These are phyloP conservation scores for Nakazawaea peltata DNA, from an alignment of 805 yeast species.

Conservation along the genomic window DNA sequence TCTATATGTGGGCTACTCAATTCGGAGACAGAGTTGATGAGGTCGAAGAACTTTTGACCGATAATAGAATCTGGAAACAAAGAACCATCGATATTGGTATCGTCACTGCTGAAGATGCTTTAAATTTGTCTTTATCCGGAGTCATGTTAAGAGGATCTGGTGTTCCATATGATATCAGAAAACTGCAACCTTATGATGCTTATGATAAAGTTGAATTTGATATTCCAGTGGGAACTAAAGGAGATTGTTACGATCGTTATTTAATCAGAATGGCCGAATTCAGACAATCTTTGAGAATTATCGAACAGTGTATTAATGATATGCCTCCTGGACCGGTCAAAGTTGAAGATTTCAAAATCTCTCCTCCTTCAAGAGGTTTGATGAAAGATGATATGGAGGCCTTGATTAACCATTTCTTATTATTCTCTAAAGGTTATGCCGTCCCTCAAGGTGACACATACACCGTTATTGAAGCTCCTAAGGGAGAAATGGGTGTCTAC, in stretches of 20 bases:
- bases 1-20: constrained; percentile 94
- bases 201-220: constrained; percentile 82
- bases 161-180: constrained; percentile 79
- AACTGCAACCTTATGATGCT: constrained; percentile 85
- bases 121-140: constrained; percentile 73
- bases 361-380: constrained; percentile 70
- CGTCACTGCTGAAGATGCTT: constrained; percentile 80
- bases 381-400: constrained; percentile 95
- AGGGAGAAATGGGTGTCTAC: constrained; percentile 92
- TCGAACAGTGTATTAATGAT: constrained; percentile 82
- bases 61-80: constrained; percentile 87
- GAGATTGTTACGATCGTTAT: constrained; percentile 90
- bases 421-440: constrained; percentile 80
- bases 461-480: constrained; percentile 89
- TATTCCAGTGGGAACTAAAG: constrained; percentile 77
- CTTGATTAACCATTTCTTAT: constrained; percentile 79
- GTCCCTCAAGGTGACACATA: constrained; percentile 91
- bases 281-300: constrained; percentile 83
- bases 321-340: constrained; percentile 91
- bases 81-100: constrained; percentile 77
- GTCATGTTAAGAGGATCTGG: constrained; percentile 92
- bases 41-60: constrained; percentile 82
- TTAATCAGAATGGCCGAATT: constrained; percentile 86
- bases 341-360: constrained; percentile 82
- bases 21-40: constrained; percentile 90